Evolutionary conservation across 1,284 basidiomycete species (phyloP).

Genomic region (Ganoderma boninense): DNA sequence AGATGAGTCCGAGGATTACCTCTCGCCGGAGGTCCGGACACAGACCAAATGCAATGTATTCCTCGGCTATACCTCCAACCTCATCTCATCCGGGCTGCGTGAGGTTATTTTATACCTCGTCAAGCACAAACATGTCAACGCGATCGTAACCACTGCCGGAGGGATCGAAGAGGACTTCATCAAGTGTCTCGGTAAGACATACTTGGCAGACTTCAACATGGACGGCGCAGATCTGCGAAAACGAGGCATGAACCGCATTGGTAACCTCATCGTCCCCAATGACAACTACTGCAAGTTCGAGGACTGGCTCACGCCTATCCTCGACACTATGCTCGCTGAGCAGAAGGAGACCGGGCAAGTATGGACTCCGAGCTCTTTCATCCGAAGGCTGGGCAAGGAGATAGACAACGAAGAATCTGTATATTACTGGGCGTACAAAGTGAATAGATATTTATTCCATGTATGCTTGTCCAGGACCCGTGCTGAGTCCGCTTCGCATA

Average conservation of each 20-base stretch:
- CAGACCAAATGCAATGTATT: constrained; percentile 88
- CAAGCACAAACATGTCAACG: constrained; percentile 91
- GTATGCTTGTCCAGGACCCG: constrained; percentile 28
- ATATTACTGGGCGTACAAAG: constrained; percentile 99
- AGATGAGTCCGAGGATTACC: constrained; percentile 74
- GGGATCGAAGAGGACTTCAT: constrained; percentile 99
- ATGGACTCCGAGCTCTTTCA: constrained; percentile 97
- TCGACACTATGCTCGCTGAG: constrained; percentile 92
- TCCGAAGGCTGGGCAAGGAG: constrained; percentile 91
- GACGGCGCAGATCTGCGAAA: constrained; percentile 90
- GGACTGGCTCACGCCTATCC: constrained; percentile 97
- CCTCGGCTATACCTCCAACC: constrained; percentile 98
- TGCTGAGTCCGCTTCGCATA: constrained; percentile 48
- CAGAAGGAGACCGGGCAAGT: constrained; percentile 78
- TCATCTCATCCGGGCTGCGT: constrained; percentile 96
- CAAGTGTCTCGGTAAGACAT: constrained; percentile 97
- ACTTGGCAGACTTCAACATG: constrained; percentile 93
- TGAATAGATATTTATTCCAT: constrained; percentile 52
- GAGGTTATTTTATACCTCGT: constrained; percentile 95
- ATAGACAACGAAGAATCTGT: constrained; percentile 97
- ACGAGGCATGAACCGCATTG: constrained; percentile 95
- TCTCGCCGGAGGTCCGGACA: constrained; percentile 65
- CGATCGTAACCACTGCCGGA: constrained; percentile 96
- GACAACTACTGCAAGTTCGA: constrained; percentile 99
- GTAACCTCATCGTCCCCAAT: constrained; percentile 98